Conservation (phyloP, 2,329 filamentous ascomycete species). For the Penicillium janthinellum region DNA sequence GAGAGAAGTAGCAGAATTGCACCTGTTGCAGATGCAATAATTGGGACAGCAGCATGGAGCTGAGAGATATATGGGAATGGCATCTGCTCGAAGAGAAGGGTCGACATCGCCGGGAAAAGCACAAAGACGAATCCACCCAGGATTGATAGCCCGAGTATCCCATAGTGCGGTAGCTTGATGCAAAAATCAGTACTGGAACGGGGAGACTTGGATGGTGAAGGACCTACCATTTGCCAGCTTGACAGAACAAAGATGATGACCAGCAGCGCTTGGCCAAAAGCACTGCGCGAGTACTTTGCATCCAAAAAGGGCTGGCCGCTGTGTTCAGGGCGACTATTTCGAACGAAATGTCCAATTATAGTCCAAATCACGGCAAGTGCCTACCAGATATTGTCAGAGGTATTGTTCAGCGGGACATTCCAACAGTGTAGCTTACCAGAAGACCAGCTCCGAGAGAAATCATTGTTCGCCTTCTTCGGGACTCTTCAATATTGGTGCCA, state of each 20-base stretch:
- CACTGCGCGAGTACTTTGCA: conserved; percentile 41
- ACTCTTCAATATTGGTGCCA: conserved; percentile 23
- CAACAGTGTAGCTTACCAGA: conserved; percentile 28
- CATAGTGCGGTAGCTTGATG: conserved; percentile 44
- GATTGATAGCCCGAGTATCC: conserved; percentile 42
- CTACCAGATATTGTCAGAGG: conserved; percentile 25
- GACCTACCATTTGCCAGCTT: conserved; percentile 45
- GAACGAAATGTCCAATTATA: conserved; percentile 38
- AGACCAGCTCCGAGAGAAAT: conserved; percentile 34
- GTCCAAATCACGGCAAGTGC: conserved; percentile 41
- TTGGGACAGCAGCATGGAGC: conserved; percentile 31
- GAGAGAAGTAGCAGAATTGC: conserved; percentile 32
- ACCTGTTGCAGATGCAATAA: conserved; percentile 35
- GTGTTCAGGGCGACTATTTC: conserved; percentile 39
- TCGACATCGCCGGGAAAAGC: conserved; percentile 35
- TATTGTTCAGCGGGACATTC: neutral
- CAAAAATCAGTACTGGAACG: conserved; percentile 12
- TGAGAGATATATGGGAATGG: conserved; percentile 36
- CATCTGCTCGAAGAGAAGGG: conserved; percentile 36
- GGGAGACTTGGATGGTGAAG: neutral
- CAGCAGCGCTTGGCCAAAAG: conserved; percentile 39
- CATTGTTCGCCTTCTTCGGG: conserved; percentile 28
- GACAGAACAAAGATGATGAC: conserved; percentile 38
- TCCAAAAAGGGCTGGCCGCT: conserved; percentile 44
- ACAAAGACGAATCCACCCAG: conserved; percentile 40